Evolutionary conservation across 2,329 filamentous ascomycete genomes (phyloP).

Genomic region (Thermochaetoides dissita): DNA sequence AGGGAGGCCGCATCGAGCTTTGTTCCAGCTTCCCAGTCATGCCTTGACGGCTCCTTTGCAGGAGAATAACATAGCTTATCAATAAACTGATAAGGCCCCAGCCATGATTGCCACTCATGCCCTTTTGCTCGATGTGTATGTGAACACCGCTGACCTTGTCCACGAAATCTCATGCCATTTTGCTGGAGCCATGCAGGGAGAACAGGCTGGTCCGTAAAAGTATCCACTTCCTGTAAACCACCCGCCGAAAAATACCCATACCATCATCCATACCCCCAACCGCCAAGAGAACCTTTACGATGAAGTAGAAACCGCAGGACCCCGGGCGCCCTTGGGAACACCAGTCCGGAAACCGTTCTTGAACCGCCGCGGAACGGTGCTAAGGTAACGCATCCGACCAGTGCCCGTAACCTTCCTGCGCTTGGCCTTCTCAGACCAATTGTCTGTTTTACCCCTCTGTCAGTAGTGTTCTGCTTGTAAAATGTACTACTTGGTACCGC

Average conservation of each 20-base stretch:
- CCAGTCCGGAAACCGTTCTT: constrained; percentile 96
- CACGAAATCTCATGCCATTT: constrained; percentile 17
- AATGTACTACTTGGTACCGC: not conserved
- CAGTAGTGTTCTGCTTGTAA: constrained; percentile 8
- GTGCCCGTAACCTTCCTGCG: constrained; percentile 98
- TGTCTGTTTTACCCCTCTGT: constrained; percentile 47
- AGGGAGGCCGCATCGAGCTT: no score
- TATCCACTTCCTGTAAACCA: constrained; percentile 16
- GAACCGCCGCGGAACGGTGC: constrained; percentile 83
- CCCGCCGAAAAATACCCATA: constrained; percentile 16
- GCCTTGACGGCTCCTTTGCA: no score
- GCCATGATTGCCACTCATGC: constrained; percentile 7
- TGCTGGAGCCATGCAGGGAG: constrained; percentile 16
- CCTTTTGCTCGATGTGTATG: constrained; percentile 13
- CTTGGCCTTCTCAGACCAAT: constrained; percentile 99
- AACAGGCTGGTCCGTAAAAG: constrained; percentile 14
- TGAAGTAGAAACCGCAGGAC: constrained; percentile 30
- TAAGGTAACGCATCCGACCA: constrained; percentile 91
- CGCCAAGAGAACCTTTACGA: constrained; percentile 12
- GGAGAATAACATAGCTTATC: no score
- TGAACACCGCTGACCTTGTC: constrained; percentile 14
- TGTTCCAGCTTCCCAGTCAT: no score
- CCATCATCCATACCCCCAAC: constrained; percentile 10
- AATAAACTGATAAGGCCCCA: no score
- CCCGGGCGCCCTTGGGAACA: constrained; percentile 69